These are phyloP conservation scores for Sphagnurus paluster DNA, from an alignment of 1,284 basidiomycete species.

Conservation along the genomic window DNA sequence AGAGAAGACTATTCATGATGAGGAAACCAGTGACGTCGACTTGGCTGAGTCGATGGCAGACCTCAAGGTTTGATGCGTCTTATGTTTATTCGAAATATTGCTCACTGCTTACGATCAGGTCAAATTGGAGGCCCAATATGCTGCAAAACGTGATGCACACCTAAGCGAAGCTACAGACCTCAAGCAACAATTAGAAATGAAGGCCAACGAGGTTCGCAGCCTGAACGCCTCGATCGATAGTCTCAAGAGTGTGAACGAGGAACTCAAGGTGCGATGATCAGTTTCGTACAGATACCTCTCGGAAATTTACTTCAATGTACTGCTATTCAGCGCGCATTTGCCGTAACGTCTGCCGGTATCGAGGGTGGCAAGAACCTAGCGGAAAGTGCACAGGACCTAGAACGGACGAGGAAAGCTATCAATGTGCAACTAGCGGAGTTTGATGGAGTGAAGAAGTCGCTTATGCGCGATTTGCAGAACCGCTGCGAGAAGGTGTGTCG, in stretches of 20 bases:
- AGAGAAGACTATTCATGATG: slow-evolving; percentile 87
- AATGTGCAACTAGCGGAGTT: slow-evolving; percentile 97
- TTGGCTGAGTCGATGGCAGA: slow-evolving; percentile 83
- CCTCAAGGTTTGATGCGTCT: slow-evolving; percentile 69
- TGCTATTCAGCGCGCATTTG: slow-evolving; percentile 81
- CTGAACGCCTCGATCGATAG: slow-evolving; percentile 89
- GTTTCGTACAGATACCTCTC: slow-evolving; percentile 3
- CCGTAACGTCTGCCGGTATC: slow-evolving; percentile 93
- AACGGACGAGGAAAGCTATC: slow-evolving; percentile 95
- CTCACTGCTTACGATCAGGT: slow-evolving; percentile 46
- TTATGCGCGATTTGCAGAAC: slow-evolving; percentile 99
- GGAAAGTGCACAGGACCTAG: slow-evolving; percentile 95
- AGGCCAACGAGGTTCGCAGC: slow-evolving; percentile 82
- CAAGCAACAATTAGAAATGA: slow-evolving; percentile 89
- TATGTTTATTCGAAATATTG: slow-evolving; percentile 14
- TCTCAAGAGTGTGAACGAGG: slow-evolving; percentile 96
- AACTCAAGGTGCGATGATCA: slow-evolving; percentile 77
- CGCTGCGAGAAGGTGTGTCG: slow-evolving; percentile 93
- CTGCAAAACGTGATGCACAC: slow-evolving; percentile 89
- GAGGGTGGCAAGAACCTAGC: slow-evolving; percentile 96
- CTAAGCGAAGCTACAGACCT: slow-evolving; percentile 86
- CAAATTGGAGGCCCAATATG: slow-evolving; percentile 94
- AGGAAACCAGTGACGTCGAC: slow-evolving; percentile 79
- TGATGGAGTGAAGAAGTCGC: slow-evolving; percentile 97
- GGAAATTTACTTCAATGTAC: slow-evolving; percentile 10